phyloP scores from a whole-genome alignment of 2,329 filamentous ascomycete species.

The Talaromyces sp. region DNA sequence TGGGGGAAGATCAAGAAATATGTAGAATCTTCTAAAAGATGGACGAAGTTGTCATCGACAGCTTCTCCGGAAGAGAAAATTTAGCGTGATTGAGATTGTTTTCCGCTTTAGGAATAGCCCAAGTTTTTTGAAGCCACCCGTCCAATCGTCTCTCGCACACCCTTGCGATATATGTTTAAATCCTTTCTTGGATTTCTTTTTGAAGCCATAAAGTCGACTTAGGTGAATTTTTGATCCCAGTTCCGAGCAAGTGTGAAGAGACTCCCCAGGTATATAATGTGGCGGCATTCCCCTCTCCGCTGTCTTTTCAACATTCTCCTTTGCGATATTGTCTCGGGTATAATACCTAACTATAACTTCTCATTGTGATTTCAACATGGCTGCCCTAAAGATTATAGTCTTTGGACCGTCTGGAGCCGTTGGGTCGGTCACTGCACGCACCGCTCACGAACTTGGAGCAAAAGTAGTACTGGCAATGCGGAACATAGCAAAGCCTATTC shows the following conservation, averaged over 20 bases:
- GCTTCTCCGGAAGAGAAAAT: neutral
- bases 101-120: neutral
- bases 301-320: neutral
- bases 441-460: neutral
- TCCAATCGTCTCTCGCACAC: neutral
- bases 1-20: neutral
- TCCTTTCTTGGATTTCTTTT: neutral
- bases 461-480: neutral
- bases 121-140: no score
- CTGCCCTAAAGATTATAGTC: neutral
- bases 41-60: neutral
- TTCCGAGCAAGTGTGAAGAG: neutral
- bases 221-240: neutral
- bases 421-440: neutral
- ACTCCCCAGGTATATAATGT: neutral
- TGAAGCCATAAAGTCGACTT: neutral
- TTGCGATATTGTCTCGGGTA: neutral
- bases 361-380: neutral
- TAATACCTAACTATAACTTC: neutral
- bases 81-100: neutral
- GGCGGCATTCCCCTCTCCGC: neutral
- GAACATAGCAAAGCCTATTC: neutral
- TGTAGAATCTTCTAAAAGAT: neutral
- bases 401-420: neutral
- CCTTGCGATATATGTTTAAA: neutral